Percentiles rank a stretch among this genome's conserved stretches.
Evolutionary conservation across 768 basidiomycete species (phyloP).

Genomic region (Suillus occidentalis): DNA sequence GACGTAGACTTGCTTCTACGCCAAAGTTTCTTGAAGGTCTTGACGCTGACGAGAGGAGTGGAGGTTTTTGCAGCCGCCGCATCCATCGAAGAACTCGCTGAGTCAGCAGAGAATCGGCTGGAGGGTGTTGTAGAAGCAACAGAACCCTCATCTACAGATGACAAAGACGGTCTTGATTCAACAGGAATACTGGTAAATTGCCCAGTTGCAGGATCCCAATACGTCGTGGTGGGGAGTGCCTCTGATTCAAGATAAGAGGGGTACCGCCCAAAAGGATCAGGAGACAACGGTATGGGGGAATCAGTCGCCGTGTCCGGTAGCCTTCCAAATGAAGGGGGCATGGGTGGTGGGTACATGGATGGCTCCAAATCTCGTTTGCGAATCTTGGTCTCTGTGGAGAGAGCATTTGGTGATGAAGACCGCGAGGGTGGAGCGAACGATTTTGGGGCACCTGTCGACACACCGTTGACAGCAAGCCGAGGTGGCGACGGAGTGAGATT

Average conservation of each 20-base stretch:
- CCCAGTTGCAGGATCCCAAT: conserved; percentile 43
- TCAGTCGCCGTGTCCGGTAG: conserved; percentile 30
- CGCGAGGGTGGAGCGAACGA: conserved; percentile 35
- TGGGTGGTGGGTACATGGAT: conserved; percentile 43
- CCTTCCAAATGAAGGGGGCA: conserved; percentile 29
- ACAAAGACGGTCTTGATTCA: conserved; percentile 25
- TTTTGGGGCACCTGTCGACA: conserved; percentile 60
- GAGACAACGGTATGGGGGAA: conserved; percentile 78
- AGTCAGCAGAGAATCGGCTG: conserved; percentile 81
- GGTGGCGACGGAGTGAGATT: conserved; percentile 54
- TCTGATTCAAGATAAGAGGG: conserved; percentile 48
- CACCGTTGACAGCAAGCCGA: conserved; percentile 64
- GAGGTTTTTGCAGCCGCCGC: conserved; percentile 32
- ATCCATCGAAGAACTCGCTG: conserved; percentile 38
- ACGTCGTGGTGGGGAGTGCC: conserved; percentile 32
- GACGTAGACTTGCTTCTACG: conserved; percentile 60
- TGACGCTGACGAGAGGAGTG: conserved; percentile 68
- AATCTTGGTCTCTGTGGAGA: conserved; percentile 46
- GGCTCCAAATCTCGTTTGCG: conserved; percentile 56
- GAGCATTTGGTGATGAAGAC: conserved; percentile 16
- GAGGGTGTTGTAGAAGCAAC: conserved; percentile 32
- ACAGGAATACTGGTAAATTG: conserved; percentile 21
- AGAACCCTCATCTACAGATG: conserved; percentile 24
- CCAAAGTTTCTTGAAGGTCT: conserved; percentile 75
- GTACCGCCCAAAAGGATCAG: conserved; percentile 79